A percentile compares a stretch with the other conserved stretches of the same genome.
Evolutionary conservation across 352 stramenopile species (phyloP).

Genomic region (Thalassiosira mediterranea): DNA sequence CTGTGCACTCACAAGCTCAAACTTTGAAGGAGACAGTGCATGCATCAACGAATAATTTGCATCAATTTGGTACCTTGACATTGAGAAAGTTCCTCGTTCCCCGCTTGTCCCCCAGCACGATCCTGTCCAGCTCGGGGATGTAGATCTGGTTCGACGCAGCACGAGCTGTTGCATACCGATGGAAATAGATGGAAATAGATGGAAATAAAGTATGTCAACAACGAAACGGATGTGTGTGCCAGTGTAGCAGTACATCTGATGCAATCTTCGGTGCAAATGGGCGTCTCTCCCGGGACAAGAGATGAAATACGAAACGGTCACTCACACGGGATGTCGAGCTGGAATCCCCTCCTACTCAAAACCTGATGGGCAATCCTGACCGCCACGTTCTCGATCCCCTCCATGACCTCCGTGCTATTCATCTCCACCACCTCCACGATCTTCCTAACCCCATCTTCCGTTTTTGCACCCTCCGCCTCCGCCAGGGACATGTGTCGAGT

Average conservation of each 20-base stretch:
- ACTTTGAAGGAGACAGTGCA: no score
- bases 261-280: no score
- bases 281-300: no score
- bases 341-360: conserved; percentile 67
- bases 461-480: conserved; percentile 9
- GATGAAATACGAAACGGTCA: not conserved
- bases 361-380: conserved; percentile 80
- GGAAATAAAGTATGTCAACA: no score
- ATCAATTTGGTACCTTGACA: conserved; percentile 58
- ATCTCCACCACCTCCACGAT: conserved; percentile 86
- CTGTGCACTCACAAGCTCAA: no score
- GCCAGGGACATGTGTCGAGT: no score
- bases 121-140: conserved; percentile 86
- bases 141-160: conserved; percentile 88
- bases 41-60: not conserved
- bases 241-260: no score
- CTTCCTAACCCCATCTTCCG: conserved; percentile 6
- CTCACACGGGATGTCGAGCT: conserved; percentile 70
- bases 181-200: no score
- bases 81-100: conserved; percentile 72
- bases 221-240: no score
- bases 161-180: conserved; percentile 39
- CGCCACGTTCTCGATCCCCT: conserved; percentile 85
- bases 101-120: conserved; percentile 85
- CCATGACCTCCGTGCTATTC: conserved; percentile 75